These are phyloP conservation scores for Gillenia trifoliata DNA, from an alignment of 306 rosid species.

Conservation along the genomic window DNA sequence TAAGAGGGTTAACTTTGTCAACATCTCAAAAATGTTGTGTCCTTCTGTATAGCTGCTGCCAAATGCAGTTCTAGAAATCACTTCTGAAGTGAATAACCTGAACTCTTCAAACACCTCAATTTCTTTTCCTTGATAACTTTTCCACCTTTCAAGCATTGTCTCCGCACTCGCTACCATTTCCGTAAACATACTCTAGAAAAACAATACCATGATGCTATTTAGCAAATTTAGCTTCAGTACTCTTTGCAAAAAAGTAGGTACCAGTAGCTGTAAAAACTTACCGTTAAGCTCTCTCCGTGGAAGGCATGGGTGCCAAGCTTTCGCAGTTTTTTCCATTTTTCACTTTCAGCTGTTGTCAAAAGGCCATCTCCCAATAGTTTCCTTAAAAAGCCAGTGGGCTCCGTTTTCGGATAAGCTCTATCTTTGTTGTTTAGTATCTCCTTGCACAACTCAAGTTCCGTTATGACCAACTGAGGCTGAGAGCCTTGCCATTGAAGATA, in stretches of 20 bases:
- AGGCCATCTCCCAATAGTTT: slow-evolving; percentile 32
- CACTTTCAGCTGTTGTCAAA: slow-evolving; percentile 5
- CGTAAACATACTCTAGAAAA: slow-evolving; percentile 15
- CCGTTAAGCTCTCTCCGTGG: slow-evolving; percentile 26
- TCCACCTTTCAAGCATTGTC: slow-evolving; percentile 22
- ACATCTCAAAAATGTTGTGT: slow-evolving; percentile 15
- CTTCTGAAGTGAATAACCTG: slow-evolving; percentile 24
- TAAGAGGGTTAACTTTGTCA: slow-evolving; percentile 9
- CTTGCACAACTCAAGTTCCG: slow-evolving; percentile 29
- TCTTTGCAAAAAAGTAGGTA: not conserved
- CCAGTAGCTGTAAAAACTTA: not conserved
- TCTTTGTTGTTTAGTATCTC: slow-evolving; percentile 30
- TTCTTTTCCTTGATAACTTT: slow-evolving; percentile 17
- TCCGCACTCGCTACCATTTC: slow-evolving; percentile 19
- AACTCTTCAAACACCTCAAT: slow-evolving; percentile 24
- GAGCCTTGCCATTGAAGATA: slow-evolving; percentile 32
- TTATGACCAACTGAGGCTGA: slow-evolving; percentile 21
- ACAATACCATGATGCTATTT: not conserved
- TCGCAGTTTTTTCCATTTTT: slow-evolving; percentile 26
- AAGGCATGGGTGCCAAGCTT: slow-evolving; percentile 15
- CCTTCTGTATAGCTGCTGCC: slow-evolving; percentile 31
- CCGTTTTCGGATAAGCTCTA: slow-evolving; percentile 5
- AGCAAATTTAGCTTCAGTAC: not conserved
- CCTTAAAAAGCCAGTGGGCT: not conserved
- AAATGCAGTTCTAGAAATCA: slow-evolving; percentile 25